Evolutionary conservation across 805 yeast species (phyloP), one percentile per base, ranked within the genome.

Genomic region (Ogataea pignaliae): DNA sequence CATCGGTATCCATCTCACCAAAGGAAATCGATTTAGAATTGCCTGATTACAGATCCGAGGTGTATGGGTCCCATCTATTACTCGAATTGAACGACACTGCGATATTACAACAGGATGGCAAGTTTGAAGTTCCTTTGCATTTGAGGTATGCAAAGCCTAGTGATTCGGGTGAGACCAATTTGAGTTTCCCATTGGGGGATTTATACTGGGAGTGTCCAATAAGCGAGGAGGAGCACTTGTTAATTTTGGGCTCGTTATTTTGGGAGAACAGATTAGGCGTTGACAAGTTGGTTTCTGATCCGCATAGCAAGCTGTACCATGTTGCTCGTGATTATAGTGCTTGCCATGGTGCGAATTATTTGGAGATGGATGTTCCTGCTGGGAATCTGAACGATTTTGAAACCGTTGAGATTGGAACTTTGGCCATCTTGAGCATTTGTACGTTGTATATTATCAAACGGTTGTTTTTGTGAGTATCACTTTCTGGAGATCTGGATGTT

Each of bases 111-210:
- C 26, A 35, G 13, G 33, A 41, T 26, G 29, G 30, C 1, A 55
- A 51, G 10, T 57, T 64, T 40, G 57, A 57, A 34, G n/a, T 64
- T 11, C 68, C 68, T 2, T 41, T 64, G 39, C 69, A 64, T 52
- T 40, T 59, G 32, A 46, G 69, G 28, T 64, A 64, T 34, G 60
- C 57, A 1, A 46, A 43, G 16, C 68, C 68, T 3, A 21, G 17
- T 10, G 12, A 13, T 1, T 33, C 41, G 3, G 54, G 53, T 3
- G 43, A 31, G 3, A 28, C 28, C n/a, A 33, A 30, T 13, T 15
- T 28, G 3, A 37, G 50, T 8, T 21, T 55, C 10, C 59, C 65
- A 2, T 45, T 41, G 16, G 61, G 56, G 0, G 43, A 52, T 17
- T 34, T 62, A 8, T 63, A 56, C 42, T 63, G 64, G 64, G 46